Percentiles rank a stretch among this genome's conserved stretches.
Conservation (phyloP, 306 rosid genomes). For the Quercus mongolica region DNA sequence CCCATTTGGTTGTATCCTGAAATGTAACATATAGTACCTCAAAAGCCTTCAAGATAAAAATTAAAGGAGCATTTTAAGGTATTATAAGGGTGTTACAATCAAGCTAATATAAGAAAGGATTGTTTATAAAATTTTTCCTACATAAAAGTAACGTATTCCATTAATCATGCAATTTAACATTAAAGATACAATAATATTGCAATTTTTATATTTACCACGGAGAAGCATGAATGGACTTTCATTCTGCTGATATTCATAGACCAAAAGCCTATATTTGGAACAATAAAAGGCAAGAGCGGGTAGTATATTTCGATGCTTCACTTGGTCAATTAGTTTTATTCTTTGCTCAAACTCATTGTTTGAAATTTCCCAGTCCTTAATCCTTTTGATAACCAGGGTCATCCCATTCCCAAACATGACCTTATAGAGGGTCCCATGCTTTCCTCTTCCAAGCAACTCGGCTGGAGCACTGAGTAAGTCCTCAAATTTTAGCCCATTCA, state of each 20-base stretch:
- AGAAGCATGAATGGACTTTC: constrained; percentile 72
- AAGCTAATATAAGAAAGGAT: neutral
- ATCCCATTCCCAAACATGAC: constrained; percentile 53
- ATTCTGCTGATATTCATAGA: constrained; percentile 69
- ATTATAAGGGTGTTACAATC: neutral
- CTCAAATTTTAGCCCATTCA: constrained; percentile 54
- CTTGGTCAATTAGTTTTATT: constrained; percentile 50
- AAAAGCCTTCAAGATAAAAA: neutral
- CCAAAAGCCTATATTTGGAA: constrained; percentile 74
- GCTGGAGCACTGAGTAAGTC: constrained; percentile 84
- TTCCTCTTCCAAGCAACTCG: constrained; percentile 82
- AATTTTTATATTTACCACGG: constrained; percentile 46
- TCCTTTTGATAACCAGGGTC: constrained; percentile 64
- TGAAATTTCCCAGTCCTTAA: constrained; percentile 60
- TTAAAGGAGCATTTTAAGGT: neutral
- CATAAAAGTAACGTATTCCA: neutral
- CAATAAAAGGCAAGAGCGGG: constrained; percentile 72
- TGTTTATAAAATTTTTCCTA: neutral
- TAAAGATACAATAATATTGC: neutral
- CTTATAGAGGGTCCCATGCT: constrained; percentile 70
- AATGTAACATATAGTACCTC: constrained; percentile 8
- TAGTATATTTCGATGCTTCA: constrained; percentile 54
- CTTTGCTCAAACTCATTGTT: constrained; percentile 53
- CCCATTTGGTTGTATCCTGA: constrained; percentile 40
- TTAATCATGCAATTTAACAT: neutral